These are phyloP conservation scores for Komagataea norvegica DNA, from an alignment of 1,139 yeast species.

Conservation along the genomic window DNA sequence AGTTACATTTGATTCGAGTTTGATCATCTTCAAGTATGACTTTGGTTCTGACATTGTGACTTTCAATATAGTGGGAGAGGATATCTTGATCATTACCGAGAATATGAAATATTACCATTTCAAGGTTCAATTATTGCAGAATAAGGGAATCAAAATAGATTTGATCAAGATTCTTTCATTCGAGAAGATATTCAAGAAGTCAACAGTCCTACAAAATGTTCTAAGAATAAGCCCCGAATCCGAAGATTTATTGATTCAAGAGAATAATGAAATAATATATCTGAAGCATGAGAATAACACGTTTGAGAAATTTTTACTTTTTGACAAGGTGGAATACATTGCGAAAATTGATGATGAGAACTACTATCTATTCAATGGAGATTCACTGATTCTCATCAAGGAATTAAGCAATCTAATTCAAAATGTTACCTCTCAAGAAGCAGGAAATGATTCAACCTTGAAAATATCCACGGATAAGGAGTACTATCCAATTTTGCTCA, in stretches of 20 bases:
- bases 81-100: slow-evolving; percentile 19
- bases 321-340: slow-evolving; percentile 26
- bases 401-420: slow-evolving; percentile 21
- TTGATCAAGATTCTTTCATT: slow-evolving; percentile 20
- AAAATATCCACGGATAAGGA: slow-evolving; percentile 3
- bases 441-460: background rate
- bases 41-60: slow-evolving; percentile 17
- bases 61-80: slow-evolving; percentile 20
- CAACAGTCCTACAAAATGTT: slow-evolving; percentile 17
- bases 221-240: slow-evolving; percentile 22
- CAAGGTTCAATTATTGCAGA: slow-evolving; percentile 12
- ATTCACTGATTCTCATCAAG: slow-evolving; percentile 25
- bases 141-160: slow-evolving; percentile 21
- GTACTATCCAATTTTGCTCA: slow-evolving; percentile 24
- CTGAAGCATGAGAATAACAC: slow-evolving; percentile 11
- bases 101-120: slow-evolving; percentile 22
- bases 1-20: slow-evolving; percentile 21
- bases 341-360: slow-evolving; percentile 23
- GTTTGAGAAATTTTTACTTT: slow-evolving; percentile 22
- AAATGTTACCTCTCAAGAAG: background rate
- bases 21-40: slow-evolving; percentile 27
- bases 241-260: slow-evolving; percentile 29
- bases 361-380: slow-evolving; percentile 27
- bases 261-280: slow-evolving; percentile 30
- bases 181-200: slow-evolving; percentile 15